phyloP scores from a whole-genome alignment of 257 asterid genomes.

The Dorcoceras hygrometricum region DNA sequence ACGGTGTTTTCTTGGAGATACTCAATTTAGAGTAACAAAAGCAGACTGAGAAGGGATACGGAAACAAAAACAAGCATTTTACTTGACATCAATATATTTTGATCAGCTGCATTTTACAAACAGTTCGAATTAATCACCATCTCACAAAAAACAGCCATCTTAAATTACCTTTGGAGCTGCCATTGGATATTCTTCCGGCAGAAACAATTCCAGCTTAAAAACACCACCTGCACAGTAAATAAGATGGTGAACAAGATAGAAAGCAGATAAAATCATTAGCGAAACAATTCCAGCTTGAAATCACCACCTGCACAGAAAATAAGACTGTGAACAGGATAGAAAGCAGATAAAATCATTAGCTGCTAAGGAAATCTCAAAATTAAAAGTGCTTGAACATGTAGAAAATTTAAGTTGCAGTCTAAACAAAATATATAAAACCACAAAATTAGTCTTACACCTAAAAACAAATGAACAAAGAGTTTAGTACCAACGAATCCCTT shows the following conservation, averaged over 20 bases:
- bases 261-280: slow-evolving; percentile 10
- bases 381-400: too few species aligned
- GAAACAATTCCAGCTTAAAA: slow-evolving; percentile 90
- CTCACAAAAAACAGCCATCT: neutral
- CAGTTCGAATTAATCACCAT: neutral
- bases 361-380: slow-evolving; percentile 6
- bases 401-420: too few species aligned
- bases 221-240: slow-evolving; percentile 71
- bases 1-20: neutral
- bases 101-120: neutral
- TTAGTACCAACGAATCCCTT: neutral
- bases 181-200: slow-evolving; percentile 99
- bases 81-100: too few species aligned
- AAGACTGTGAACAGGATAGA: slow-evolving; percentile 12
- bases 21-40: neutral
- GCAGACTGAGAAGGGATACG: neutral
- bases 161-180: slow-evolving; percentile 91
- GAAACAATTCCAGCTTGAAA: slow-evolving; percentile 90
- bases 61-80: neutral
- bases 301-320: slow-evolving; percentile 70
- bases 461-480: too few species aligned
- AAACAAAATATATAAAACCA: too few species aligned
- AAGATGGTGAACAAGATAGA: slow-evolving; percentile 13
- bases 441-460: too few species aligned
- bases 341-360: slow-evolving; percentile 10